Evolutionary conservation across 2,329 filamentous ascomycete genomes (phyloP).

Genomic region (Cladosporium colombiae): DNA sequence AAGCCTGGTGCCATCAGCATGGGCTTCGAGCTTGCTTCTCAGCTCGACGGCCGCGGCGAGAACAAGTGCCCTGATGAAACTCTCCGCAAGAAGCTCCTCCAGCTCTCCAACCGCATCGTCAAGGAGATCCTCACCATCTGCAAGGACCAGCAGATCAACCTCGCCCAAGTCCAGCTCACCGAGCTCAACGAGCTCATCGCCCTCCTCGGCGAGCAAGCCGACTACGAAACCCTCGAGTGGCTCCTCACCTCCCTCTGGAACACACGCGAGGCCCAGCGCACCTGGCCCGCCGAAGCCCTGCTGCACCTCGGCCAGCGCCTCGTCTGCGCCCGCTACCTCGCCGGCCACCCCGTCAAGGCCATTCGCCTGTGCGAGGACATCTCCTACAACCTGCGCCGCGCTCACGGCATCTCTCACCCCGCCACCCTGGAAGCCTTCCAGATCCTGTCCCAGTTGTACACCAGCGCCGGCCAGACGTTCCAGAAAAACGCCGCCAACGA

Average conservation of each 20-base stretch:
- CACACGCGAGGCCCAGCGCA: slow-evolving; percentile 47
- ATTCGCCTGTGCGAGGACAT: slow-evolving; percentile 55
- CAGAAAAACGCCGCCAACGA: slow-evolving; percentile 40
- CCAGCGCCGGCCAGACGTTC: slow-evolving; percentile 41
- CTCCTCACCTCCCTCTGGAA: slow-evolving; percentile 50
- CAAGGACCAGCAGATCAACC: slow-evolving; percentile 46
- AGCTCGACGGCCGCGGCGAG: slow-evolving; percentile 46
- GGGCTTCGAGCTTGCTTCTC: slow-evolving; percentile 50
- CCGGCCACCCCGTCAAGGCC: slow-evolving; percentile 46
- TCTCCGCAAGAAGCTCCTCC: slow-evolving; percentile 39
- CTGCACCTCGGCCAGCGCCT: slow-evolving; percentile 56
- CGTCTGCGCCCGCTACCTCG: slow-evolving; percentile 55
- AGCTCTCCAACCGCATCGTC: slow-evolving; percentile 44
- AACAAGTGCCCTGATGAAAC: slow-evolving; percentile 39
- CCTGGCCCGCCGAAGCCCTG: slow-evolving; percentile 49
- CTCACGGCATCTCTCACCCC: slow-evolving; percentile 51
- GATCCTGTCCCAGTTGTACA: slow-evolving; percentile 54
- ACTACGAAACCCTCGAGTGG: slow-evolving; percentile 49
- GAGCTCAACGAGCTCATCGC: slow-evolving; percentile 50
- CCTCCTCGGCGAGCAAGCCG: slow-evolving; percentile 51
- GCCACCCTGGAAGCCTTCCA: slow-evolving; percentile 53
- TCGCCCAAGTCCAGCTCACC: slow-evolving; percentile 46
- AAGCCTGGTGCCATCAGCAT: slow-evolving; percentile 42
- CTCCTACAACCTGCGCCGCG: slow-evolving; percentile 57
- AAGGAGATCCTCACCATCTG: slow-evolving; percentile 47